phyloP scores from a whole-genome alignment of 768 basidiomycete species.

The Leccinellum luteum region DNA sequence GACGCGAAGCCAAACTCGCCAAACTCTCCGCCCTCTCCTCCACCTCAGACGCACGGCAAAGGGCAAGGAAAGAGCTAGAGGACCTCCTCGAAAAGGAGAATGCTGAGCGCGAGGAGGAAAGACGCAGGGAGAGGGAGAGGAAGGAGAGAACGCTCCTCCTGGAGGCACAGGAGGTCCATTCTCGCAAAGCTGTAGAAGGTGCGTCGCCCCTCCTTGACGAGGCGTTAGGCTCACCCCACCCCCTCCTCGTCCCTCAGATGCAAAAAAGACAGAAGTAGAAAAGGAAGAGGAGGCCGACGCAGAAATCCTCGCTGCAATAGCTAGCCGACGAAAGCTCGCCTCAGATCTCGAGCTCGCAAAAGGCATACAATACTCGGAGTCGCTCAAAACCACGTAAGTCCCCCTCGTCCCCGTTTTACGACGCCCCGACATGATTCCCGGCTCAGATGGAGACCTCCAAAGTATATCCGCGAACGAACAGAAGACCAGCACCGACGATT shows the following conservation, averaged over 20 bases:
- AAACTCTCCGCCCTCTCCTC: slow-evolving; percentile 65
- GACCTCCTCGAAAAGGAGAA: slow-evolving; percentile 64
- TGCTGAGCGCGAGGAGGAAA: slow-evolving; percentile 77
- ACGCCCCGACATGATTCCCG: background rate
- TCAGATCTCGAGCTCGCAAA: slow-evolving; percentile 92
- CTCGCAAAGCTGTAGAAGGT: slow-evolving; percentile 81
- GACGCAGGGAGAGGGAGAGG: slow-evolving; percentile 66
- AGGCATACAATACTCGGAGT: slow-evolving; percentile 88
- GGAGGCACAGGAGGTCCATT: slow-evolving; percentile 95
- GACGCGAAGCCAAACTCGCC: slow-evolving; percentile 76
- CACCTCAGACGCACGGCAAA: slow-evolving; percentile 48
- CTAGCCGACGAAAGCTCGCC: slow-evolving; percentile 85
- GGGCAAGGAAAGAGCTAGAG: slow-evolving; percentile 47
- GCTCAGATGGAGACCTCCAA: slow-evolving; percentile 85
- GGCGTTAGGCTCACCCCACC: background rate
- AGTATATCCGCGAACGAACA: slow-evolving; percentile 69
- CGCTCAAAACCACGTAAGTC: slow-evolving; percentile 74
- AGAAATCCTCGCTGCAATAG: slow-evolving; percentile 88
- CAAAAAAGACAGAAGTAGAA: slow-evolving; percentile 84
- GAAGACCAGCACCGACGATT: slow-evolving; percentile 69
- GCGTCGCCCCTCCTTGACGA: slow-evolving; percentile 2
- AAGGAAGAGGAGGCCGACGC: slow-evolving; percentile 87
- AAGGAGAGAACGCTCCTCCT: slow-evolving; percentile 85
- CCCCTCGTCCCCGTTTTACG: background rate
- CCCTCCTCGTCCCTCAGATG: slow-evolving; percentile 62